Evolutionary conservation across 164 flowering plant species (phyloP), one percentile per base, ranked within the genome.

Genomic region (Stephania japonica): DNA sequence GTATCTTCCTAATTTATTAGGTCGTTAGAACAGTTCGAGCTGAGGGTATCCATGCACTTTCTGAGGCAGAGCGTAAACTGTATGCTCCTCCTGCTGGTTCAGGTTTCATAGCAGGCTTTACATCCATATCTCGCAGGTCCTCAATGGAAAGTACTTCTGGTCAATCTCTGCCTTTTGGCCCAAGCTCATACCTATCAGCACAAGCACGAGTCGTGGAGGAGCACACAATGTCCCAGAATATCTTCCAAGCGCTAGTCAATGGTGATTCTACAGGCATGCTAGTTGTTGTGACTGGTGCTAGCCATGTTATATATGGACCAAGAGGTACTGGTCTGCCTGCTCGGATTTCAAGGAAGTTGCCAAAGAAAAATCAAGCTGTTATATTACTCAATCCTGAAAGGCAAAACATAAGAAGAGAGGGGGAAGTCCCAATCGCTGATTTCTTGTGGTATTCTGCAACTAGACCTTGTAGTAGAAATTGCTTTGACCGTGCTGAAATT

Each of bases 391-490:
- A 95, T 69, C 98, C 98, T 72, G 99, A 95, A 79, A 86, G 99
- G 79, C 99, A 95, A 72, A 79, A 74, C 23, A 87, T 95, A 42
- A 79, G 99, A 72, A 83, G 89, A 80, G 97, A 92, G 80, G 99
- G 98, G 75, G 99, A 95, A 83, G 91, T 87, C 70, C 99, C 99
- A 56, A 83, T 87, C 76, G 97, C 98, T 75, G 98, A 95, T 85
- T 95, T 95, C 78, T 82, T 95, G 81, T 93, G 99, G 99, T 95
- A 95, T 74, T 91, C 99, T 75, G 97, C 96, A 69, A 98, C 99
- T 75, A 86, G 96, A 79, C 92, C 93, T 66, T 91, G 98, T 86
- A 93, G 83, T 53, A 85, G 97, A 75, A 93, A 93, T 79, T 95
- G 99, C 71, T 95, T 88, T 75, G 99, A 95, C 74, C 97, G 99